phyloP scores from a whole-genome alignment of 2,329 filamentous ascomycete species.

The Fonsecaea monophora region DNA sequence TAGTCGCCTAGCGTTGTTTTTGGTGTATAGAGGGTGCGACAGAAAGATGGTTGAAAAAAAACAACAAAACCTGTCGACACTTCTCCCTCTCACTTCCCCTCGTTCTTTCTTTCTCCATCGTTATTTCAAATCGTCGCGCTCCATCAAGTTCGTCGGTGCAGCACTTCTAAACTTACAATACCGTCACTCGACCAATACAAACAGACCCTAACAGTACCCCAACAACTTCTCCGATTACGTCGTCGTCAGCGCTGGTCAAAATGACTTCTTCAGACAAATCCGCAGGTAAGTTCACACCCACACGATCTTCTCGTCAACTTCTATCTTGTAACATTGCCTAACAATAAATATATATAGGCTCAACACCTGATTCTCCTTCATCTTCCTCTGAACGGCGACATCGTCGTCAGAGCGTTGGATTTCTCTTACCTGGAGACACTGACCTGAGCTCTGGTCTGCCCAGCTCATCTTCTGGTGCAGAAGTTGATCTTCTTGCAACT shows the following conservation, averaged over 20 bases:
- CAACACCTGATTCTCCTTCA: neutral
- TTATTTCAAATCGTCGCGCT: neutral
- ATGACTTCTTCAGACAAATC: constrained; percentile 8
- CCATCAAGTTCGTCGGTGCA: neutral
- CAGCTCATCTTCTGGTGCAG: neutral
- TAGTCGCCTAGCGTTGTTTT: neutral
- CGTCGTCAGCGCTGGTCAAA: neutral
- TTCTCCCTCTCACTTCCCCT: neutral
- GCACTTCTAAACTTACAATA: neutral
- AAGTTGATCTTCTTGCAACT: neutral
- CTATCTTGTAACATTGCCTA: neutral
- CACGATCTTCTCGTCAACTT: neutral
- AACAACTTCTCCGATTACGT: neutral
- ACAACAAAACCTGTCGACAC: neutral
- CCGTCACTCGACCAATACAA: neutral
- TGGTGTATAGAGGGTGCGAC: neutral
- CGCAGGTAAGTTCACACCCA: constrained; percentile 3
- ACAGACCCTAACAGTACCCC: neutral
- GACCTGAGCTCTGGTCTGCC: neutral
- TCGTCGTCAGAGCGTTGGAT: neutral
- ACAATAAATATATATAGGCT: neutral
- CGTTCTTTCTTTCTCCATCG: neutral
- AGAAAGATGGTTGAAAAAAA: constrained; percentile 1
- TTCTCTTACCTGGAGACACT: neutral
- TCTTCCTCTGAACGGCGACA: neutral